Percentiles rank a stretch among this genome's conserved stretches.
phyloP scores from a whole-genome alignment of 192 early-diverging fungal species.

The Coemansia aciculifera region DNA sequence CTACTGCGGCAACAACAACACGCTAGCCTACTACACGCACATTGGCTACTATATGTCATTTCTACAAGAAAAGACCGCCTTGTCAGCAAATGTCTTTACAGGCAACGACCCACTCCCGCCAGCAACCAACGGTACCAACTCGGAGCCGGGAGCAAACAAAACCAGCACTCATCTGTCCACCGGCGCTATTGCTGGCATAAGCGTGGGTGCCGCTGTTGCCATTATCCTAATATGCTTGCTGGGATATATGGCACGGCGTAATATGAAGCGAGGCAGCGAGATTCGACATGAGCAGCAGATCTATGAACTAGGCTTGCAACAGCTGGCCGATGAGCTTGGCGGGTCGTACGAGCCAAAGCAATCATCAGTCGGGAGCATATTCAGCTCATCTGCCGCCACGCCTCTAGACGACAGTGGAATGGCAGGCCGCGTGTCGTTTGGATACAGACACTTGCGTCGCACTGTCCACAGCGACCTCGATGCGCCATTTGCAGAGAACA shows the following conservation, averaged over 20 bases:
- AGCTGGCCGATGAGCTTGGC: conserved; percentile 49
- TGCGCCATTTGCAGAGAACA: conserved; percentile 42
- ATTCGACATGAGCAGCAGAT: conserved; percentile 37
- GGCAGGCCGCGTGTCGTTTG: conserved; percentile 19
- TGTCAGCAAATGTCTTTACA: conserved; percentile 37
- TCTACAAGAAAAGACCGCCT: conserved; percentile 26
- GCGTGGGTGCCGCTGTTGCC: conserved; percentile 25
- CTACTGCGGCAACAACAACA: conserved; percentile 43
- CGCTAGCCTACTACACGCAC: conserved; percentile 37
- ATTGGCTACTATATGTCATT: conserved; percentile 40
- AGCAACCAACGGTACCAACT: conserved; percentile 10
- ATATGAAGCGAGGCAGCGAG: conserved; percentile 25
- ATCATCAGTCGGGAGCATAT: conserved; percentile 35
- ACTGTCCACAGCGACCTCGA: conserved; percentile 29
- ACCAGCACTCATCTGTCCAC: conserved; percentile 17
- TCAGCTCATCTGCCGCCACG: conserved; percentile 35
- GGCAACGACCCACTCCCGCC: conserved; percentile 32
- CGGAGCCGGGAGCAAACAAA: neutral
- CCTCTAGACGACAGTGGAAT: conserved; percentile 30
- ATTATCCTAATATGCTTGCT: conserved; percentile 31
- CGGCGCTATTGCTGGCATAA: conserved; percentile 42
- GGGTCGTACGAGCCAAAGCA: conserved; percentile 49
- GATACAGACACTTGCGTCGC: conserved; percentile 24
- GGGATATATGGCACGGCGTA: conserved; percentile 16
- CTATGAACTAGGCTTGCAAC: conserved; percentile 50